Percentiles rank a stretch among this genome's conserved stretches.
These are phyloP conservation scores for Gastrodia elata DNA, from an alignment of 106 monocot species.

Conservation along the genomic window DNA sequence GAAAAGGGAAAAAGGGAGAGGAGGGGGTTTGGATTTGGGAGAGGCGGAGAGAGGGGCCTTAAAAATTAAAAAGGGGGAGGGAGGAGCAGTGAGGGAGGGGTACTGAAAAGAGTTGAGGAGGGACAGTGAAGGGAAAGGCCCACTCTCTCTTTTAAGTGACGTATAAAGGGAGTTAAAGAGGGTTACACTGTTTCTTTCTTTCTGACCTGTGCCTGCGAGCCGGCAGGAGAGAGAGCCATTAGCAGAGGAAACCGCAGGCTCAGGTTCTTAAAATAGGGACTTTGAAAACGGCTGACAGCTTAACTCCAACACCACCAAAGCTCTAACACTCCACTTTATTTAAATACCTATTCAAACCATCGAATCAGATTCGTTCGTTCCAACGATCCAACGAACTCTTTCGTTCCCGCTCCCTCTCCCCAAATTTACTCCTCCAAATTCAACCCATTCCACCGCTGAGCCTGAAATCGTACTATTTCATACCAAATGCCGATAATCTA, in stretches of 20 bases:
- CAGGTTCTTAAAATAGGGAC: not conserved
- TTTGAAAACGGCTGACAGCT: not conserved
- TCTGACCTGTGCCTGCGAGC: too few relatives aligned
- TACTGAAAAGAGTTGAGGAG: not conserved
- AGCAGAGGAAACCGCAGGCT: not conserved
- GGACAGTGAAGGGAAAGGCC: not conserved
- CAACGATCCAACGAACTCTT: too few relatives aligned
- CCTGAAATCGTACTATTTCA: too few relatives aligned
- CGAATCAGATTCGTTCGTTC: too few relatives aligned
- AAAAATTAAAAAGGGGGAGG: not conserved
- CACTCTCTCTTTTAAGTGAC: constrained; percentile 4
- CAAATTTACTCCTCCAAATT: too few relatives aligned
- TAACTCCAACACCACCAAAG: too few relatives aligned
- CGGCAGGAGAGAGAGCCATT: not conserved
- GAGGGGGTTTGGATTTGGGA: not conserved
- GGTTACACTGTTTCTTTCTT: not conserved
- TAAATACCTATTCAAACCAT: too few relatives aligned
- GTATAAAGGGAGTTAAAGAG: not conserved
- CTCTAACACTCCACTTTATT: too few relatives aligned
- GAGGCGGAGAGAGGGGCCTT: not conserved
- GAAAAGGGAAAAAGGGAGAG: not conserved
- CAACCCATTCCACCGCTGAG: too few relatives aligned
- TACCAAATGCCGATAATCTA: too few relatives aligned
- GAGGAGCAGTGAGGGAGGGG: not conserved
- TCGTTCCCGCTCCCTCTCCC: too few relatives aligned